Base-by-base conservation (phyloP, 2,329 filamentous ascomycete genomes). In the Aspergillus ruber region DNA sequence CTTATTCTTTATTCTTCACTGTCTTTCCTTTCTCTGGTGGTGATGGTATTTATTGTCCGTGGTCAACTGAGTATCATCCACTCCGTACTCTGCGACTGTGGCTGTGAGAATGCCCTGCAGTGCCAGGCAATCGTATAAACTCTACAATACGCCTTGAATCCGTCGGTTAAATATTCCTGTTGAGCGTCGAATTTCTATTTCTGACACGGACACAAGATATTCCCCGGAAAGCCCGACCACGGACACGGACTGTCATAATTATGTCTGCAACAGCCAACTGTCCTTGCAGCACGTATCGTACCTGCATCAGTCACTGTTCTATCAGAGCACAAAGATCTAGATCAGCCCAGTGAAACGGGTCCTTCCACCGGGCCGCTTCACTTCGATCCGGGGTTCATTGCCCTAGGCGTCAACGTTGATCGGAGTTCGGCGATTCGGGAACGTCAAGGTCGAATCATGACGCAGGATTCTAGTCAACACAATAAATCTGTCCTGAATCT, bases 321-420 rank as follows among this genome's bases (percentile, higher is more conserved):
- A 17, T 39, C 35, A 38, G 15, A 38, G 35, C 35, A 42, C 25
- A 20, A 13, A 42, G 21, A 17, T 27, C 21, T n/a, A 6, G 40
- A 29, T 42, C 40, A 18, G 12, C 40, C 25, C 40, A 18, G 12
- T 20, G 21, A 20, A 20, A 18, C 36, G 36, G 40, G 18, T 27
- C 40, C 40, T 15, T 17, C 40, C 40, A n/a, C 40, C 40, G 40
- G 36, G 15, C 36, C 36, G 36, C 17, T 39, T 18, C 18, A 40
- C 17, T 20, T 23, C 40, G 23, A 42, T 17, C 40, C 40, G 23
- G 40, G 20, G 40, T 42, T 42, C 40, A 42, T 42, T 42, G 40
- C 40, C 40, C 40, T 17, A 25, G 20, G 40, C 40, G 12, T 42
- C 13, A 39, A 29, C 25, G 25, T 29, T 29, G 10, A 29, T 29